Conservation (phyloP, 1,284 basidiomycete species). For the Schizopora paradoxa region DNA sequence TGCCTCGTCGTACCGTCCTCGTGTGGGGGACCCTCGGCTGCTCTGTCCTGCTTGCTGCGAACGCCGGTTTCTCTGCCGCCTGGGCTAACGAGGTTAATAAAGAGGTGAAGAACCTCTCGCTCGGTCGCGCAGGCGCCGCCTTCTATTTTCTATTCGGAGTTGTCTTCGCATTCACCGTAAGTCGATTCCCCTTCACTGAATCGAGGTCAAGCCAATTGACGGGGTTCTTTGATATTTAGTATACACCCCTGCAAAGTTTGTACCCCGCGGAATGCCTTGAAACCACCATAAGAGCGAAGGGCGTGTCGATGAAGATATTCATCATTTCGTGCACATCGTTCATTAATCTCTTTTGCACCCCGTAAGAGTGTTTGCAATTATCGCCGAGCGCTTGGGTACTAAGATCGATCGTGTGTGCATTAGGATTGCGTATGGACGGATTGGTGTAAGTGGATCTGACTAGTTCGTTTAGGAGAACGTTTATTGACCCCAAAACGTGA, state of each 20-base stretch:
- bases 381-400: conserved; percentile 26
- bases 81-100: conserved; percentile 21
- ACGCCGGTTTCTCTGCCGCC: conserved; percentile 24
- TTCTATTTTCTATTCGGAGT: conserved; percentile 21
- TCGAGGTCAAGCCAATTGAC: not conserved
- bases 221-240: conserved; percentile 11
- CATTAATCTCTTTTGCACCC: conserved; percentile 29
- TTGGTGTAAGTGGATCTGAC: no score
- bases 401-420: no score
- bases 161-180: conserved; percentile 20
- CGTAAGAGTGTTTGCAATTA: conserved; percentile 27
- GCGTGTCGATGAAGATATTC: conserved; percentile 25
- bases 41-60: conserved; percentile 25
- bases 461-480: not conserved
- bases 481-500: no score
- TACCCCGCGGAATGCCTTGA: conserved; percentile 35
- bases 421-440: conserved; percentile 14
- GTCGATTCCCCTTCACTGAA: not conserved
- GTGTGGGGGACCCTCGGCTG: conserved; percentile 18
- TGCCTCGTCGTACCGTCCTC: conserved; percentile 15
- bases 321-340: conserved; percentile 22
- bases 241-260: conserved; percentile 30
- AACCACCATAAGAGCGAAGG: conserved; percentile 34
- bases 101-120: conserved; percentile 19
- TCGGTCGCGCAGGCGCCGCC: conserved; percentile 27